Base-by-base conservation (phyloP, 1,284 basidiomycete species). In the Marasmius oreades region DNA sequence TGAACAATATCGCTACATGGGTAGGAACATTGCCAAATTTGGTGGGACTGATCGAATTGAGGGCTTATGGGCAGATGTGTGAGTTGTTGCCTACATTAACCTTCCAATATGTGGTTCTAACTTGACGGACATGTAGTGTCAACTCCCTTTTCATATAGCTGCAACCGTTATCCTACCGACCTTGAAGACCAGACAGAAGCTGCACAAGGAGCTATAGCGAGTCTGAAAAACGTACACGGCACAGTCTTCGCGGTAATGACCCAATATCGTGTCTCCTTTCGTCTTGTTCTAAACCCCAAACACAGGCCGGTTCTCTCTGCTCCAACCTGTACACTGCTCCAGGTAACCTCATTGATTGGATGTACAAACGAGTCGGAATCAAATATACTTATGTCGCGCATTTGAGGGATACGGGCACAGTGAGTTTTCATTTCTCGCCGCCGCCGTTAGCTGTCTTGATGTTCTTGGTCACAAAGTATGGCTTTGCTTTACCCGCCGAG, bases 1-100 rank as follows among this genome's bases (percentile, higher is more conserved):
- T 87, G 3, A 83, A 81, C 64, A 88, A 86, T 53, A 80, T 95
- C 57, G 86, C 86, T 1, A 81, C 85, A 60, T 92, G 85, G 65
- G 73, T 93, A 47, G 75, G 73, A 6, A 80, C 77, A 26, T 77
- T 82, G 22, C 76, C 79, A 18, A 72, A 79, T 58, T 67, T 85
- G 18, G 70, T 78, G 8, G 80, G 77, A 1, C 93, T 90, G 65
- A 59, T 95, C 22, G 92, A 94, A 69, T 67, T 95, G 56, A 80
- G 93, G 62, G 88, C 83, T 62, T 95, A 93, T 66, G 92, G 92
- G 0, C 92, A 95, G 69, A 85, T 92, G 77, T 68, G 90, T 92
- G 63, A 60, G 86, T 78, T 11, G n/a, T n/a, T n/a, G n/a, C n/a
- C n/a, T n/a, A n/a, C n/a, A 2, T 48, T 45, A 14, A 28, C 3